Evolutionary conservation across 2,329 filamentous ascomycete species (phyloP).

Genomic region (Hypoxylon sp.): DNA sequence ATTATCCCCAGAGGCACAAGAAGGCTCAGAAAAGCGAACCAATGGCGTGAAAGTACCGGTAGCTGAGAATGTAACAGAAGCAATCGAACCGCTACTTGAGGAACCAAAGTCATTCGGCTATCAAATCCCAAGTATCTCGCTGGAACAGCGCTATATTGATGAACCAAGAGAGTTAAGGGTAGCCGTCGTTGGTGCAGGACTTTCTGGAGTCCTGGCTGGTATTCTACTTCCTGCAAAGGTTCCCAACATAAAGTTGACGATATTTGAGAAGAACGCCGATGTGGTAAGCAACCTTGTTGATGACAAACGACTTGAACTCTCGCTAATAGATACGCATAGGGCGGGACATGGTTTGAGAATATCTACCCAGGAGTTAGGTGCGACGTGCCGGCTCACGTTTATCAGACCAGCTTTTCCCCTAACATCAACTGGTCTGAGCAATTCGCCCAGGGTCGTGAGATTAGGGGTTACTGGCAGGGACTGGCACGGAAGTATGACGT

Average conservation of each 20-base stretch:
- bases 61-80: conserved; percentile 26
- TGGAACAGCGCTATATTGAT: conserved; percentile 61
- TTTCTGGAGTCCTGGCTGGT: conserved; percentile 75
- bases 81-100: conserved; percentile 28
- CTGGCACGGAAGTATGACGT: conserved; percentile 75
- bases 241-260: conserved; percentile 74
- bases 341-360: conserved; percentile 70
- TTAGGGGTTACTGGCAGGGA: conserved; percentile 75
- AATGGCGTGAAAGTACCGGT: conserved; percentile 35
- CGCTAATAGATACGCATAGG: conserved; percentile 52
- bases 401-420: conserved; percentile 77
- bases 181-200: conserved; percentile 74
- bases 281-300: conserved; percentile 65
- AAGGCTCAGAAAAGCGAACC: conserved; percentile 9
- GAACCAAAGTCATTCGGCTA: conserved; percentile 31
- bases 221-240: conserved; percentile 78
- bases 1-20: conserved; percentile 10
- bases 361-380: conserved; percentile 76
- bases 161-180: conserved; percentile 66
- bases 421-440: conserved; percentile 79
- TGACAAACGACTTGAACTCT: background rate
- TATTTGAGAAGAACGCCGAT: conserved; percentile 78
- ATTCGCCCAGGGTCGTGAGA: conserved; percentile 77
- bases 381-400: conserved; percentile 78
- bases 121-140: conserved; percentile 42